These are phyloP conservation scores for Mrakia blollopis DNA, from an alignment of 768 basidiomycete genomes.

Conservation along the genomic window DNA sequence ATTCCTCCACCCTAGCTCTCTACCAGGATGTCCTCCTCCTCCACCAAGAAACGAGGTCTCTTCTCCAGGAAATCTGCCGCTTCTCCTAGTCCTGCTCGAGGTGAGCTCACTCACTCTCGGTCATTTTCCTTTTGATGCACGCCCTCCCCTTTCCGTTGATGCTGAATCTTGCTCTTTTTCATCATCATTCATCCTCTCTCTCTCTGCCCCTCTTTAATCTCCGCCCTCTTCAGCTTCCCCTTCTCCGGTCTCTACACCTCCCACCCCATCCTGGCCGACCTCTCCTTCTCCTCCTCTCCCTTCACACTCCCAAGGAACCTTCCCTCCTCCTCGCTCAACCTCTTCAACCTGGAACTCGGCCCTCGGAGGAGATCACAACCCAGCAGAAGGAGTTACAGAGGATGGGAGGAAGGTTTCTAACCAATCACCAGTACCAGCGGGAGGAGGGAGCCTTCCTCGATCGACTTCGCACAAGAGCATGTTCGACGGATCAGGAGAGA, in stretches of 20 bases:
- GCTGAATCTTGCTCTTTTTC: background rate
- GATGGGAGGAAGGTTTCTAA: background rate
- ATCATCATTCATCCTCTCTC: background rate
- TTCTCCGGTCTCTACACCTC: background rate
- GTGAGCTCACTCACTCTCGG: background rate
- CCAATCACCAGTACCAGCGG: too few relatives aligned
- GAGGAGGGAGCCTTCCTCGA: too few relatives aligned
- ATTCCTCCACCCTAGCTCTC: too few relatives aligned
- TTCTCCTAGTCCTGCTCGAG: background rate
- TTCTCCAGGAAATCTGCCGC: background rate
- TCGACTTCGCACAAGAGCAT: background rate
- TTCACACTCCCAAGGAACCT: slow-evolving; percentile 1
- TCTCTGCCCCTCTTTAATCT: background rate
- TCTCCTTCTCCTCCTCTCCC: slow-evolving; percentile 1
- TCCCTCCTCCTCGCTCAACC: background rate
- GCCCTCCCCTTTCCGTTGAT: background rate
- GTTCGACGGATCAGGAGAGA: background rate
- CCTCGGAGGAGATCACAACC: background rate
- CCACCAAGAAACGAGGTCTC: slow-evolving; percentile 11
- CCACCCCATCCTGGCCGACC: slow-evolving; percentile 6
- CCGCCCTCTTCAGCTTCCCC: background rate
- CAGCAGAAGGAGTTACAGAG: too few relatives aligned
- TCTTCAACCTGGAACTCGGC: background rate
- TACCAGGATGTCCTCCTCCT: too few relatives aligned
- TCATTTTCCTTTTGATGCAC: background rate